These are phyloP conservation scores for Yamadazyma triangularis DNA, from an alignment of 1,139 yeast genomes.

Conservation along the genomic window DNA sequence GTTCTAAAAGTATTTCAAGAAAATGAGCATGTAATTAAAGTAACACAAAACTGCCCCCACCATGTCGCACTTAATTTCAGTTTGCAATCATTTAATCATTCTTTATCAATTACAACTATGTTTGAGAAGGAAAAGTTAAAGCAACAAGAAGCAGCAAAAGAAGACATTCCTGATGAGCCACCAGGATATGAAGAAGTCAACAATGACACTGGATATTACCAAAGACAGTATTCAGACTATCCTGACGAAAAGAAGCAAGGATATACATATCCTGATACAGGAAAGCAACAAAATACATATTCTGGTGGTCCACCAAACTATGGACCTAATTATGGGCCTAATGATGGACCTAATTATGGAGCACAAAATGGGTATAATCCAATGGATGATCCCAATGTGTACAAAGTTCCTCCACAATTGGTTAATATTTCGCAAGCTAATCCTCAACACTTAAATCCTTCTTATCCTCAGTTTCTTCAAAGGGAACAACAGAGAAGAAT, in stretches of 20 bases:
- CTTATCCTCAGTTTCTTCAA: slow-evolving; percentile 30
- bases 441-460: slow-evolving; percentile 34
- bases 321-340: neutral
- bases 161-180: neutral
- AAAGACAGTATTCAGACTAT: slow-evolving; percentile 1
- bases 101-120: too few species aligned
- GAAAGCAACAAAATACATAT: slow-evolving; percentile 1
- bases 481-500: slow-evolving; percentile 31
- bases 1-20: too few species aligned
- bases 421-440: slow-evolving; percentile 35
- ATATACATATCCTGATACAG: slow-evolving; percentile 1
- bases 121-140: neutral
- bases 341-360: neutral
- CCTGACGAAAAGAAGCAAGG: slow-evolving; percentile 1
- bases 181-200: neutral
- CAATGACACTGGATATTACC: neutral
- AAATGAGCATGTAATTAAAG: too few species aligned
- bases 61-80: too few species aligned
- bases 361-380: slow-evolving; percentile 15
- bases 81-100: neutral
- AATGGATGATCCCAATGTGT: slow-evolving; percentile 25
- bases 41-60: too few species aligned
- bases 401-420: slow-evolving; percentile 28
- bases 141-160: neutral
- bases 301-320: neutral